Base-by-base conservation (phyloP, 192 early-diverging fungal species). In the Entomortierella chlamydospora region DNA sequence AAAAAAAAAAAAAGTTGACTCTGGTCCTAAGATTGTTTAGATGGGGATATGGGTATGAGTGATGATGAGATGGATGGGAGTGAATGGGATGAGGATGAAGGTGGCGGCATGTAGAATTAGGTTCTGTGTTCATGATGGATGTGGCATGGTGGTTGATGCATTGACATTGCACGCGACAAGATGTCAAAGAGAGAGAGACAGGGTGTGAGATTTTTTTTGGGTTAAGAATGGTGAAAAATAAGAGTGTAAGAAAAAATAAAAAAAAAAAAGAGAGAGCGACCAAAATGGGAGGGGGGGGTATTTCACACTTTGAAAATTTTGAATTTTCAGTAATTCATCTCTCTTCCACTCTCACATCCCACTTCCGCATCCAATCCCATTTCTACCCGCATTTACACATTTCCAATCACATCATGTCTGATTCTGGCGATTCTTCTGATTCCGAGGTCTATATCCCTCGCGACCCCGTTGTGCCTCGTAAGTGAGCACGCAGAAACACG, bases 391-490 rank as follows among this genome's bases (percentile, higher is more conserved):
- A 54, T 28, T 28, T 26, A 4, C 26, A 26, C 52, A 23, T 13
- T 26, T 26, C n/a, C 52, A 9, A 9, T 54, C 52, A 26, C 34
- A 70, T 33, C 26, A 79, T 79, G 76, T 79, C 76, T 61, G 76
- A 79, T 49, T 70, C 76, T 53, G 57, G 33, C 33, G 76, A 79
- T 31, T 79, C 76, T n/a, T 79, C 76, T 49, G 76, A 79, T 37
- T 79, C 76, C 12, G 76, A 79, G 52, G 52, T 79, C 57, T 79
- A 79, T 52, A 79, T 70, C 51, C 76, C 76, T 55, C 76, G 76
- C 42, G 76, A 79, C 68, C 76, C 76, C 52, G 76, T 79, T 56
- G 76, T 79, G 37, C 76, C 76, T 64, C 67, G 76, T 79, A 70
- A 64, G 66, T 56, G 25, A n/a, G 18, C 22, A 43, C 22, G 33